Evolutionary conservation across 2,329 filamentous ascomycete genomes (phyloP), one percentile per base, ranked within the genome.

Genomic region (Ceratocystis eucalypticola): DNA sequence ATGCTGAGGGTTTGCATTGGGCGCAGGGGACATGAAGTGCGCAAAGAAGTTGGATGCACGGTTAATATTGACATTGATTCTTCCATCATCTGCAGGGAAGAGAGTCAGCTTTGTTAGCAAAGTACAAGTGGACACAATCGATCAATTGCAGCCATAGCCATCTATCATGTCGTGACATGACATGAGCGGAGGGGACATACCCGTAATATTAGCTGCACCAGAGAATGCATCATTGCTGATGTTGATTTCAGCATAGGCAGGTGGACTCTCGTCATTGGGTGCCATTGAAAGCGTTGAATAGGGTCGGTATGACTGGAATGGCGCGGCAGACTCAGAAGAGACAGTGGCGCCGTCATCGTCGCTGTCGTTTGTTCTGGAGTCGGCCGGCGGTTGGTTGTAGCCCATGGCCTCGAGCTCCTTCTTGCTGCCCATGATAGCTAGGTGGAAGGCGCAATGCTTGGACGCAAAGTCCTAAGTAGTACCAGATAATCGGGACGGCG

Each of bases 41-140:
- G 66, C 53, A 64, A 67, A 65, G 28, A 62, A 61, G 5, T 61
- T 20, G 65, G 80, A 85, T 70, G 84, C 86, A 73, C 91, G 86
- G 72, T 87, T 85, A 75, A 94, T 89, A 69, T 85, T 86, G 76
- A 94, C 91, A 72, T 91, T 85, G 71, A 94, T 81, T 72, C 90
- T 84, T 28, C 89, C 89, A 76, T 92, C 87, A 68, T 83, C 88
- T 85, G 64, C 25, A 25, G 20, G 17, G 2, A 25, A 48, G 25
- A 17, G 50, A 2, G 22, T 4, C 22, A 17, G 28, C 17, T 3
- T 33, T 62, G 57, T 67, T 61, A 68, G 63, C 25, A 53, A 5
- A n/a, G 10, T 15, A 41, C 17, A 22, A n/a, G 50, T 1, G 41
- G 10, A 30, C 37, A 20, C 15, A 6, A 33, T 6, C n/a, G 46